Conservation (phyloP, 495 filamentous ascomycete species). For the Podospora appendiculata region DNA sequence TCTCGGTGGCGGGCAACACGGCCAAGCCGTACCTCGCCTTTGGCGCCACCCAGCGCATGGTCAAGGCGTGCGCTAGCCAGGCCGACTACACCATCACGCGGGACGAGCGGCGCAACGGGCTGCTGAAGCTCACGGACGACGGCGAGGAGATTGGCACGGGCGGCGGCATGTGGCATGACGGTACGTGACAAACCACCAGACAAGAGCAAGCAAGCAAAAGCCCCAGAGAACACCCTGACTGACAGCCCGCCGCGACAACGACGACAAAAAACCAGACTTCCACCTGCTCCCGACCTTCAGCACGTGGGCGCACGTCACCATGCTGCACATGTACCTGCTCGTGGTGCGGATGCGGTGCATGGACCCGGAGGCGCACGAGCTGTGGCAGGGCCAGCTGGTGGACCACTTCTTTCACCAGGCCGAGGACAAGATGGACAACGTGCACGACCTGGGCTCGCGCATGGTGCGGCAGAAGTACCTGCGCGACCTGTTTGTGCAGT, state of each 20-base stretch:
- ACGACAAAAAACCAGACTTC: conserved; percentile 30
- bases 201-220: not conserved
- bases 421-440: conserved; percentile 72
- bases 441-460: conserved; percentile 58
- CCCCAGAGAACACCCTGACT: conserved; percentile 2
- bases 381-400: conserved; percentile 45
- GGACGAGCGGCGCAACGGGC: conserved; percentile 42
- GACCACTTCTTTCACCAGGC: conserved; percentile 93
- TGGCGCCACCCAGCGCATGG: conserved; percentile 67
- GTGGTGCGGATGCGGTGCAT: conserved; percentile 78
- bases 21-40: conserved; percentile 17
- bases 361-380: conserved; percentile 41
- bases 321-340: conserved; percentile 91
- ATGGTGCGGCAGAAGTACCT: conserved; percentile 73
- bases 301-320: conserved; percentile 91
- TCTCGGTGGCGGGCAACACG: not conserved
- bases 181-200: conserved; percentile 39
- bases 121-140: conserved; percentile 55
- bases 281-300: conserved; percentile 75
- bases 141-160: conserved; percentile 74
- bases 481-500: conserved; percentile 87
- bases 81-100: conserved; percentile 66
- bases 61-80: conserved; percentile 66
- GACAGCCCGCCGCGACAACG: not conserved
- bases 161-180: conserved; percentile 76